Conservation (phyloP, 371 early-diverging fungal genomes). For the Circinella umbellata region DNA sequence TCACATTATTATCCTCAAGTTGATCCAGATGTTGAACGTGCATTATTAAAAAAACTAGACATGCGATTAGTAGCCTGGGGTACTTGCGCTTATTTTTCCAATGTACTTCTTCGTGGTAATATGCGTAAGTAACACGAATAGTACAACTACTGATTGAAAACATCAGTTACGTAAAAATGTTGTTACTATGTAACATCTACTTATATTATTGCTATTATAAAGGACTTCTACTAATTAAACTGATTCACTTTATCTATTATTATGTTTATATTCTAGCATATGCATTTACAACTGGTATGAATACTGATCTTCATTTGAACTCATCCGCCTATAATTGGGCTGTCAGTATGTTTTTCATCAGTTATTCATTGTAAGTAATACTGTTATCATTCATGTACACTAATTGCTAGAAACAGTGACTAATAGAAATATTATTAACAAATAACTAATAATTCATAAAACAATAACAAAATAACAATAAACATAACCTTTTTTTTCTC, state of each 20-base stretch:
- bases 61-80: constrained; percentile 10
- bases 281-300: constrained; percentile 30
- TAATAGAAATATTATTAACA: too few species aligned
- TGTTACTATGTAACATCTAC: too few species aligned
- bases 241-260: too few species aligned
- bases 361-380: constrained; percentile 21
- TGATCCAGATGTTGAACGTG: constrained; percentile 1
- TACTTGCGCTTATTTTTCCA: constrained; percentile 11
- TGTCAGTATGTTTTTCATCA: constrained; percentile 23
- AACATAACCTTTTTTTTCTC: background rate
- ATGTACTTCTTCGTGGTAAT: constrained; percentile 13
- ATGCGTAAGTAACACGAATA: constrained; percentile 10
- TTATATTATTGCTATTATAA: too few species aligned
- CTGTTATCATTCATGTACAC: background rate
- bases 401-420: too few species aligned
- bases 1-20: constrained; percentile 8
- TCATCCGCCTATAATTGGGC: constrained; percentile 24
- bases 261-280: constrained; percentile 10
- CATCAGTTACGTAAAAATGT: too few species aligned
- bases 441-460: background rate
- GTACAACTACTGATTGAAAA: too few species aligned
- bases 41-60: constrained; percentile 4
- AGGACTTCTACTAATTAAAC: too few species aligned
- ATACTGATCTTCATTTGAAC: constrained; percentile 19
- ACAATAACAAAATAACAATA: background rate